phyloP scores from a whole-genome alignment of 1,139 yeast species.

The Chernovozyma sophiae-reginae region DNA sequence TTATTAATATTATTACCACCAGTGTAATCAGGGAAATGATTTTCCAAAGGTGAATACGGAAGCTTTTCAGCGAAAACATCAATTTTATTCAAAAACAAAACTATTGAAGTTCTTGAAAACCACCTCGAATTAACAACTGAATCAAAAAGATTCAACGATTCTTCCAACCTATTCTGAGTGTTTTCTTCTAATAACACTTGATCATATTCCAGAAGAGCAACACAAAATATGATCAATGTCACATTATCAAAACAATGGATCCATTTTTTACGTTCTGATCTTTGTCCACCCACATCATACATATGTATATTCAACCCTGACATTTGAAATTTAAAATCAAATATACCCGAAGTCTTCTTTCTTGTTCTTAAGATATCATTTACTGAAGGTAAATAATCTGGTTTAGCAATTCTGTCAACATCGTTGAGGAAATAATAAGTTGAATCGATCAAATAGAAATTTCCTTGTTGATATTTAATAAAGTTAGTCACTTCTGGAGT shows the following conservation, averaged over 20 bases:
- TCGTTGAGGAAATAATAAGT: conserved; percentile 76
- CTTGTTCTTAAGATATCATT: conserved; percentile 83
- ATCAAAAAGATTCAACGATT: conserved; percentile 79
- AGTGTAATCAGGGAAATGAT: conserved; percentile 82
- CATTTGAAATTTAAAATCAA: conserved; percentile 75
- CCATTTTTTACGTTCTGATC: conserved; percentile 93
- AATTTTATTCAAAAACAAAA: conserved; percentile 80
- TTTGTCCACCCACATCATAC: conserved; percentile 92
- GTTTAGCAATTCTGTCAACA: conserved; percentile 56
- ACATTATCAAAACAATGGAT: conserved; percentile 94
- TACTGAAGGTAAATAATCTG: conserved; percentile 65
- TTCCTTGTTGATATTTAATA: conserved; percentile 58
- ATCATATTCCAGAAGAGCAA: conserved; percentile 86
- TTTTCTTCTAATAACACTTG: conserved; percentile 80
- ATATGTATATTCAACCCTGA: conserved; percentile 69
- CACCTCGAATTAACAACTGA: conserved; percentile 92
- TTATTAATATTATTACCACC: conserved; percentile 87
- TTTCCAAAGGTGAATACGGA: conserved; percentile 75
- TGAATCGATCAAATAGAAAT: conserved; percentile 83
- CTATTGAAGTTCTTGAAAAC: conserved; percentile 85
- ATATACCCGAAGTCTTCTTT: conserved; percentile 90
- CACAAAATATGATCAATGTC: conserved; percentile 83
- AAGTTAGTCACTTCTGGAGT: conserved; percentile 54
- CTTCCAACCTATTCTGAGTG: conserved; percentile 77
- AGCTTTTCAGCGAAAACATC: conserved; percentile 86